Percentiles rank a stretch among this genome's conserved stretches.
Conservation (phyloP, 1,284 basidiomycete genomes). For the Pseudozyma thailandica region DNA sequence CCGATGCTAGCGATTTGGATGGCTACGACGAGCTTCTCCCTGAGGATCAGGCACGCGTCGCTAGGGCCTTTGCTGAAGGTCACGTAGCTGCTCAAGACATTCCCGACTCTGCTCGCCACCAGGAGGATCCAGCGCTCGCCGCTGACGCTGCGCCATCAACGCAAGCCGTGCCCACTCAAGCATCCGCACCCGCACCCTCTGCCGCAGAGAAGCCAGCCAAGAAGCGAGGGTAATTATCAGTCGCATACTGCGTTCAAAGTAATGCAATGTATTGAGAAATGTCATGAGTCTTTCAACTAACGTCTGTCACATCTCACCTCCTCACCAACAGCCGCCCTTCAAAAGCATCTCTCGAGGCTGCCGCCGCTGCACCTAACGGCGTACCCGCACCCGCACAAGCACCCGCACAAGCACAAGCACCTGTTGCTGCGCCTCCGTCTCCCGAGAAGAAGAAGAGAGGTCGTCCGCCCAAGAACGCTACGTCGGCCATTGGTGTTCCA, state of each 20-base stretch:
- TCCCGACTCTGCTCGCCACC: slow-evolving; percentile 48
- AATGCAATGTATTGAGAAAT: neutral
- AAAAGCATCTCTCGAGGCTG: slow-evolving; percentile 17
- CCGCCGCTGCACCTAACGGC: slow-evolving; percentile 15
- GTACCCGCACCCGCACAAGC: slow-evolving; percentile 1
- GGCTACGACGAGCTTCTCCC: slow-evolving; percentile 51
- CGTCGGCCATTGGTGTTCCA: too few species aligned
- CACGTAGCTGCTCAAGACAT: slow-evolving; percentile 54
- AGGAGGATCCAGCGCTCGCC: neutral
- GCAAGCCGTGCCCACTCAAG: neutral
- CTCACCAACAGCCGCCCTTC: slow-evolving; percentile 33
- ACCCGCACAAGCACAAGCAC: too few species aligned
- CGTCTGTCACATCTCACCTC: neutral
- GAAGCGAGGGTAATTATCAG: slow-evolving; percentile 39
- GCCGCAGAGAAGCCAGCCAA: slow-evolving; percentile 19
- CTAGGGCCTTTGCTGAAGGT: slow-evolving; percentile 43
- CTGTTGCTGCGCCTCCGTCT: slow-evolving; percentile 4
- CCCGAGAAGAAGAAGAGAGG: slow-evolving; percentile 26
- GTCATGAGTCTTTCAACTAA: too few species aligned
- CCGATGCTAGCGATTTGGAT: slow-evolving; percentile 67
- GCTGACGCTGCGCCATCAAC: slow-evolving; percentile 6
- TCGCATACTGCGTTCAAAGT: neutral
- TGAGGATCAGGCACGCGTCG: slow-evolving; percentile 36
- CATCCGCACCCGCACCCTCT: slow-evolving; percentile 9
- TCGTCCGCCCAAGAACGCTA: slow-evolving; percentile 27